Evolutionary conservation across 2,329 filamentous ascomycete genomes (phyloP).

Genomic region (Cladosporium sp.): DNA sequence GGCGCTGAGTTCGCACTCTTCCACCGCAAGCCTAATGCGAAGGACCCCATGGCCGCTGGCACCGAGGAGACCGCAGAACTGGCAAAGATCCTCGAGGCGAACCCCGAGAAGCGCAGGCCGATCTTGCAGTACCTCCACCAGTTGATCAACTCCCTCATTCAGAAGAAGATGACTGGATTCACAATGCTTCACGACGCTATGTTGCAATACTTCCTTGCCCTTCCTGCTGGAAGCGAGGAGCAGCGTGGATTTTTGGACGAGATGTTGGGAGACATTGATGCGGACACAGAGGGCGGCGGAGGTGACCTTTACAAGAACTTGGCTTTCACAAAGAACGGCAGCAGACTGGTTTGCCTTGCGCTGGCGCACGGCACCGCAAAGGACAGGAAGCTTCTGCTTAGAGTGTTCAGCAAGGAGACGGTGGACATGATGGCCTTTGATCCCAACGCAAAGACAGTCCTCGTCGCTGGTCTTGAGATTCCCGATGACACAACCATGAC

Average conservation of each 20-base stretch:
- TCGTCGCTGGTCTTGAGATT: constrained; percentile 83
- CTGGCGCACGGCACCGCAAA: constrained; percentile 85
- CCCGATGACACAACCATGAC: constrained; percentile 91
- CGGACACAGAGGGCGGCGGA: constrained; percentile 47
- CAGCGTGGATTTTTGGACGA: constrained; percentile 83
- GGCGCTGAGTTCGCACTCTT: constrained; percentile 87
- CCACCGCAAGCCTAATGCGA: constrained; percentile 55
- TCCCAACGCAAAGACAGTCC: constrained; percentile 69
- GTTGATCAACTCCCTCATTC: constrained; percentile 85
- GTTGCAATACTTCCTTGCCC: constrained; percentile 89
- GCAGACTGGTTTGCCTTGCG: constrained; percentile 73
- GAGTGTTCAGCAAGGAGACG: constrained; percentile 77
- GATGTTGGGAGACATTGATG: constrained; percentile 81
- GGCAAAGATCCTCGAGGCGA: constrained; percentile 65
- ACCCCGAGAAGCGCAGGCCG: constrained; percentile 78
- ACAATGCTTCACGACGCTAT: constrained; percentile 98
- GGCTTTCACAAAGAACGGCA: constrained; percentile 88
- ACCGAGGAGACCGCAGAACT: constrained; percentile 57
- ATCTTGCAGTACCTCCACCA: constrained; percentile 83
- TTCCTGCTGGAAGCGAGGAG: constrained; percentile 72
- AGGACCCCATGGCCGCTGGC: constrained; percentile 1
- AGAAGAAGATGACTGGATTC: constrained; percentile 96
- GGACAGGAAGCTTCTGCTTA: constrained; percentile 84
- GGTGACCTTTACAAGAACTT: constrained; percentile 91
- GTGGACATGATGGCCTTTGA: constrained; percentile 82